phyloP scores from a whole-genome alignment of 2,329 filamentous ascomycete species.

The Sordariomycetes sp. region DNA sequence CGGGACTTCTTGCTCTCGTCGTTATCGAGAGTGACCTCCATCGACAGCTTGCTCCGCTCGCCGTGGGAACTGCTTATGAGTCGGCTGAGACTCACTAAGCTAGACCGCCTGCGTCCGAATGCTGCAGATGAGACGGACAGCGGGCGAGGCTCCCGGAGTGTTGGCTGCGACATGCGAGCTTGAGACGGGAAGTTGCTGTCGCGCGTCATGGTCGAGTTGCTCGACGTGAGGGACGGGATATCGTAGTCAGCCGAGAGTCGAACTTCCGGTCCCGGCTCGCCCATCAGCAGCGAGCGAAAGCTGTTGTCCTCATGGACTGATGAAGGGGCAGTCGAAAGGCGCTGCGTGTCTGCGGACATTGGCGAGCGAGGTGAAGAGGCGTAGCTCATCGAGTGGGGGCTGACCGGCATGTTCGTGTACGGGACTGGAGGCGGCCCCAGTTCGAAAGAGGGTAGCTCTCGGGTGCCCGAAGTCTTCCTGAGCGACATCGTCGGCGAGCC shows the following conservation, averaged over 20 bases:
- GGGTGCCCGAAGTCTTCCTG: conserved; percentile 26
- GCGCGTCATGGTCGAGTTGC: conserved; percentile 67
- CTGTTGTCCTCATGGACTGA: conserved; percentile 63
- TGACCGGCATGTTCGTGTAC: conserved; percentile 38
- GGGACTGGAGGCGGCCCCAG: conserved; percentile 35
- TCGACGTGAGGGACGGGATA: conserved; percentile 65
- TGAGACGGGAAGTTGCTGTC: conserved; percentile 42
- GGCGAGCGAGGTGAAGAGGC: conserved; percentile 60
- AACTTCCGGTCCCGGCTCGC: conserved; percentile 64
- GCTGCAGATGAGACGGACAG: conserved; percentile 52
- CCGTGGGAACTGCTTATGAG: conserved; percentile 68
- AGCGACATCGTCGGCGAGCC: conserved; percentile 12
- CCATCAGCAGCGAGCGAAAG: conserved; percentile 62
- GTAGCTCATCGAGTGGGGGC: conserved; percentile 56
- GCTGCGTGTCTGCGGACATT: conserved; percentile 61
- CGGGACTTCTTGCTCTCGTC: conserved; percentile 48
- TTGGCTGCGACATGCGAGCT: conserved; percentile 37
- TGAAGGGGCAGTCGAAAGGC: conserved; percentile 67
- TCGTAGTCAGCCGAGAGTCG: conserved; percentile 62
- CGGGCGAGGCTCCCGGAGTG: conserved; percentile 46
- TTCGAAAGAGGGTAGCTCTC: conserved; percentile 42
- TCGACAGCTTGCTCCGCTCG: conserved; percentile 65
- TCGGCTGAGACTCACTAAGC: conserved; percentile 67
- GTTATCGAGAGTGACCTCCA: conserved; percentile 51
- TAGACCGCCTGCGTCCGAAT: conserved; percentile 63